Conservation (phyloP, 257 asterid genomes). For the Henckelia pumila region DNA sequence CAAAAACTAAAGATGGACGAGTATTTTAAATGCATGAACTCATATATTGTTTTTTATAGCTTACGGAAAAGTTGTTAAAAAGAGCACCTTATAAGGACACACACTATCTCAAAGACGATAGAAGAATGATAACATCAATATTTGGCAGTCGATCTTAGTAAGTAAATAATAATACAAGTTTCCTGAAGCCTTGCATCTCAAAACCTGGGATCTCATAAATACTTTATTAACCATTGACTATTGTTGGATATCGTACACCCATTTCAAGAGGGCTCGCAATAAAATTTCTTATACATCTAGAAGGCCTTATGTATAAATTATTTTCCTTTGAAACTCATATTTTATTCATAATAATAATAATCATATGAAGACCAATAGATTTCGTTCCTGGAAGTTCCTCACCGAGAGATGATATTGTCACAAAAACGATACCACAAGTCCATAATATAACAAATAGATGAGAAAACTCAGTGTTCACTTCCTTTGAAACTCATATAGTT, state of each 20-base stretch:
- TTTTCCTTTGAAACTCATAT: background rate
- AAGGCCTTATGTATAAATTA: background rate
- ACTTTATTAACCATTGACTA: background rate
- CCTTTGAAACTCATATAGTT: no score
- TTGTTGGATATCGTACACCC: background rate
- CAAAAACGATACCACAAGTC: background rate
- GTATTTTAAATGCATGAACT: background rate
- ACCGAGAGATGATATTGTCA: background rate
- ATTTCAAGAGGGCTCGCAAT: background rate
- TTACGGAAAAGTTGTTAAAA: background rate
- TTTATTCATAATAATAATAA: background rate
- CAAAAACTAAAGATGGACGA: background rate
- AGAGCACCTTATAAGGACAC: no score
- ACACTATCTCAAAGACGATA: no score
- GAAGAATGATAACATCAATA: no score
- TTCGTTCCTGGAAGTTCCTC: background rate
- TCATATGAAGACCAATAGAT: no score
- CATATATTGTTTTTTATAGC: background rate
- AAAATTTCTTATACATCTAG: background rate
- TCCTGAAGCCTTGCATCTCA: background rate
- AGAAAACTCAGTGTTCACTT: background rate
- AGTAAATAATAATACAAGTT: no score
- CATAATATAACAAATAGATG: background rate
- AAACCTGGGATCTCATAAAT: background rate
- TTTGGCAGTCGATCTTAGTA: no score